Base-by-base conservation (phyloP, 768 basidiomycete genomes). In the Lactarius deliciosus region DNA sequence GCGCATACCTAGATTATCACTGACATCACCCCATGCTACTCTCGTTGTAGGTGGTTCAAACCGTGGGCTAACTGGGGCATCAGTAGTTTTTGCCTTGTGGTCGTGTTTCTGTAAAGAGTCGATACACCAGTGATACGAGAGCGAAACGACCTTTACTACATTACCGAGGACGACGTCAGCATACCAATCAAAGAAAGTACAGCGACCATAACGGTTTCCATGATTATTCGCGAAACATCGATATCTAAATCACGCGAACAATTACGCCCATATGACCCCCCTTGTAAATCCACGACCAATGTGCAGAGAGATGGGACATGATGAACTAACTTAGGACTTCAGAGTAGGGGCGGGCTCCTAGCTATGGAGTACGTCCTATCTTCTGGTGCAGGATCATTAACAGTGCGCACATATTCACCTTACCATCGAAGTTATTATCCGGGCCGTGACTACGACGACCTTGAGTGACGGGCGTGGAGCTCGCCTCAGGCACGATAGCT, bases 391-490 rank as follows among this genome's bases (percentile, higher is more conserved):
- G 15, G n/a, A 57, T 54, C 57, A 67, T 47, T 13, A 63, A 34
- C 56, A 3, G 2, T 1, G 25, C 10, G 30, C 5, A 15, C 7
- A 28, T 15, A 38, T 25, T 63, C 40, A 67, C 66, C 11, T 25
- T 2, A 32, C 66, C 66, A 55, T 28, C 25, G 25, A 28, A 28
- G 25, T 28, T 28, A 28, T 28, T 28, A 28, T 59, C 57, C 1
- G 57, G 57, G 22, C 18, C 16, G 20, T 18, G 56, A 50, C 66
- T 67, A 41, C 50, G 66, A 38, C 61, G 61, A 38, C 66, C 66
- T 16, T 36, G 16, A 5, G 50, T 41, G 20, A n/a, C 15, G 7
- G 61, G 62, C 25, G 32, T 5, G 22, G 18, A 36, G 57, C 40
- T 63, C 18, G 66, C 61, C 11, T 45, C 32, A 38, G 62, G 50